Conservation (phyloP, 2,329 filamentous ascomycete genomes). For the Lojkania enalia region DNA sequence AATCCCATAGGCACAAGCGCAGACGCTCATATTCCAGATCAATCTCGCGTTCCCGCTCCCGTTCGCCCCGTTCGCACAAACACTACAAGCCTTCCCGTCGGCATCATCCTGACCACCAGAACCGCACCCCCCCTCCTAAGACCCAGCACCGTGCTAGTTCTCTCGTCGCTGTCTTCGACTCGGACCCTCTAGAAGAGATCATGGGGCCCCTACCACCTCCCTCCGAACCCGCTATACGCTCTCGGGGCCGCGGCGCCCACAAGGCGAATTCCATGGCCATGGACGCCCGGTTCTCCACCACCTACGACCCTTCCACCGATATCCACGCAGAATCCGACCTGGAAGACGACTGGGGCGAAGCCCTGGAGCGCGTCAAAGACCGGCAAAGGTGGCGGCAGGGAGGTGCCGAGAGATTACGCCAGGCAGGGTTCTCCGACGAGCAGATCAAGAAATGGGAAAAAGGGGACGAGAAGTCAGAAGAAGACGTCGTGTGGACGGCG, state of each 20-base stretch:
- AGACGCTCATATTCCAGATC: constrained; percentile 19
- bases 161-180: constrained; percentile 46
- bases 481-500: constrained; percentile 73
- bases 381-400: constrained; percentile 76
- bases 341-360: constrained; percentile 75
- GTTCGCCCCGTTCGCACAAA: constrained; percentile 19
- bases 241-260: constrained; percentile 36
- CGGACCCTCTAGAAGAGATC: constrained; percentile 74
- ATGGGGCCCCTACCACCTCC: constrained; percentile 72
- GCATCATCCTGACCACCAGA: too few species aligned
- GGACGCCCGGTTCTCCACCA: constrained; percentile 75
- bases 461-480: constrained; percentile 62
- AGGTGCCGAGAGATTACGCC: constrained; percentile 74
- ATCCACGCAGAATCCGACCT: constrained; percentile 53
- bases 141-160: constrained; percentile 10
- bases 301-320: constrained; percentile 63
- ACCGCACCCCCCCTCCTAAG: too few species aligned
- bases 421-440: constrained; percentile 76
- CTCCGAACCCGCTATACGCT: constrained; percentile 46
- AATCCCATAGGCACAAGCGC: constrained; percentile 15
- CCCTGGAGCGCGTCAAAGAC: constrained; percentile 76
- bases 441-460: constrained; percentile 74
- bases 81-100: constrained; percentile 14
- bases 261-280: constrained; percentile 59
- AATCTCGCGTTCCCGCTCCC: constrained; percentile 23